Conservation (phyloP, 2,329 filamentous ascomycete species). For the Madurella mycetomatis region DNA sequence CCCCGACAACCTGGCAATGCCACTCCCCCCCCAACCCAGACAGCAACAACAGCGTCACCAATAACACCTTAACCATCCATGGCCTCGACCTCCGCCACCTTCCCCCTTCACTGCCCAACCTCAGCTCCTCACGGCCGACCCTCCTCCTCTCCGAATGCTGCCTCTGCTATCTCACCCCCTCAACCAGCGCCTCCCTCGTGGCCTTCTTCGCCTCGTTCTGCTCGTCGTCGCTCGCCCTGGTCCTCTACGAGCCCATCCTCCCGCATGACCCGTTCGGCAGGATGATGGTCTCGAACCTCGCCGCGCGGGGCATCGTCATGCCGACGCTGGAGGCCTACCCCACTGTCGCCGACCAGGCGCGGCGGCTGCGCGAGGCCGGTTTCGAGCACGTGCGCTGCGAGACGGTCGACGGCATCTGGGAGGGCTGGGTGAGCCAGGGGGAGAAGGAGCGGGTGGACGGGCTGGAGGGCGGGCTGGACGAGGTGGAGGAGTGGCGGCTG, state of each 20-base stretch:
- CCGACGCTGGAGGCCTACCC: conserved; percentile 75
- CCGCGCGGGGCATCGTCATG: conserved; percentile 74
- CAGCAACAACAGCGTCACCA: not conserved
- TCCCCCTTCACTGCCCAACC: conserved; percentile 36
- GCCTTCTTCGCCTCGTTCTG: conserved; percentile 60
- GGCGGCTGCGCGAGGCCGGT: conserved; percentile 61
- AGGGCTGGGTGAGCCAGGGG: conserved; percentile 61
- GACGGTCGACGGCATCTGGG: conserved; percentile 56
- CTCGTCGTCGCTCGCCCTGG: conserved; percentile 52
- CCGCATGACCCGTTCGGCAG: conserved; percentile 82
- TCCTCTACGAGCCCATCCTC: conserved; percentile 86
- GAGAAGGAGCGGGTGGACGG: conserved; percentile 77
- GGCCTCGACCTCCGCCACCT: conserved; percentile 67
- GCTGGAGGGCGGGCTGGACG: conserved; percentile 82
- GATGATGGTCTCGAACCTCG: conserved; percentile 89
- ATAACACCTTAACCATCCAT: conserved; percentile 41
- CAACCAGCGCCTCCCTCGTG: conserved; percentile 61
- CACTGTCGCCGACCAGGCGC: conserved; percentile 62
- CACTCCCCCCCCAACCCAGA: not conserved
- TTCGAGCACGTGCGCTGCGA: conserved; percentile 39
- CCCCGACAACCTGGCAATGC: conserved; percentile 2
- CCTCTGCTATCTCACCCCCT: conserved; percentile 74
- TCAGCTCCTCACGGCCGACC: conserved; percentile 63
- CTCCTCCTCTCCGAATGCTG: conserved; percentile 93
- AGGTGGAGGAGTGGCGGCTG: conserved; percentile 90